Conservation (phyloP, 805 yeast species). For the Maudiozyma pseudohumilis region DNA sequence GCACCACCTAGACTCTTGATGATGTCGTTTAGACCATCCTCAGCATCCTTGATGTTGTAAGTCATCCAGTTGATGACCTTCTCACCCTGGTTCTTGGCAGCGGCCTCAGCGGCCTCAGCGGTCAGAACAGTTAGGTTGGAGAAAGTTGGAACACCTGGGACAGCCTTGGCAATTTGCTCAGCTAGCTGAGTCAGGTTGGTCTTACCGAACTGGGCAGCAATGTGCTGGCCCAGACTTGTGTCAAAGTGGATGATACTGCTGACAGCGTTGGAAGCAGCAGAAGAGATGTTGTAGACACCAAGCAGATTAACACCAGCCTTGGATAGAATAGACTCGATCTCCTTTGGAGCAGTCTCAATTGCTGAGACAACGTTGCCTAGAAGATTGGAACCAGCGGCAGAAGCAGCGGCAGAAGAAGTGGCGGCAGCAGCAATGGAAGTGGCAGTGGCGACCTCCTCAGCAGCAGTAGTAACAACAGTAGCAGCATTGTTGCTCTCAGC, state of each 20-base stretch:
- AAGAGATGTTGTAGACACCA: conserved; percentile 2
- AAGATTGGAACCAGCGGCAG: conserved; percentile 1
- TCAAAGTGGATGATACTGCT: not conserved
- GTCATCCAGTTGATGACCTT: conserved; percentile 1
- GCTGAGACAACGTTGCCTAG: not conserved
- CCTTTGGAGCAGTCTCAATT: not conserved
- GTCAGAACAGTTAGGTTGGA: not conserved
- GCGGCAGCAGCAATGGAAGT: not conserved
- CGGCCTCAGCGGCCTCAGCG: not conserved
- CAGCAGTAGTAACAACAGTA: not conserved
- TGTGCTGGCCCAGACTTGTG: not conserved
- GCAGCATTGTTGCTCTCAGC: not conserved
- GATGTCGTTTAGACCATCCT: not conserved
- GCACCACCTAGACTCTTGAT: not conserved
- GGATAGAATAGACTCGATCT: not conserved
- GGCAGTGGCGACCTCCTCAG: not conserved
- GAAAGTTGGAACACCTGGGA: conserved; percentile 4
- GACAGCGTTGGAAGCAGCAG: not conserved
- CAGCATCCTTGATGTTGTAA: conserved; percentile 1
- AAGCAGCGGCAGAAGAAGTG: not conserved
- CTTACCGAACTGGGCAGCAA: conserved; percentile 2
- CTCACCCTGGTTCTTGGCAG: not conserved
- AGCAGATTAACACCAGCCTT: conserved; percentile 1
- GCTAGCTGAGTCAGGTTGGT: conserved; percentile 2
- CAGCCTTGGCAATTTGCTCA: conserved; percentile 1